Base-by-base conservation (phyloP, 2,329 filamentous ascomycete species). In the Diplodia sapinea region DNA sequence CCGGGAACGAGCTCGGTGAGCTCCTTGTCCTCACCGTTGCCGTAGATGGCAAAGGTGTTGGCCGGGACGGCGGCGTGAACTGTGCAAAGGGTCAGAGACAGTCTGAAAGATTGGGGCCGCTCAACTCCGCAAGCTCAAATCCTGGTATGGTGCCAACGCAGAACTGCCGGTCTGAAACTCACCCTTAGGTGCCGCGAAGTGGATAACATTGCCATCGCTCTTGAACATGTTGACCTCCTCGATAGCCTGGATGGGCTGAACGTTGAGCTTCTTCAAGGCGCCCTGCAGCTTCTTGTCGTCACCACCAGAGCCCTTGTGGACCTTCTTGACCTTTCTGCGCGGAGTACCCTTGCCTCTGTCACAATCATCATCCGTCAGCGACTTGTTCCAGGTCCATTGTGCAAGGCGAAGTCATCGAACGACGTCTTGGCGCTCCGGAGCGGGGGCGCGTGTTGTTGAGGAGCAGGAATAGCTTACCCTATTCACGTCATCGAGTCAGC, bases 181-280 rank as follows among this genome's bases (percentile, higher is more conserved):
- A 98, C 95, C 95, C 88, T 97, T 97, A 76, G 95, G 95, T 79
- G 92, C 92, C 77, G 93, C 91, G 82, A 99, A 99, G 89, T 99
- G 95, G 79, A 99, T 98, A 82, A 99, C 95, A 83, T 99, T 99
- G 83, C 95, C 95, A 81, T 99, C 95, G 81, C 92, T 91, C 91
- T 99, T 99, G 91, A 99, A 99, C 95, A 99, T 99, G 91, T 99
- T 99, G 82, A 99, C 95, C 87, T 99, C 95, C 89, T 99, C 95
- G 78, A 99, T 99, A 74, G 92, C 93, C 87, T 96, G 94, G 84
- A 99, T 98, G 78, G 95, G 95, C 89, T 99, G 95, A 69, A 96
- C 94, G 85, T 98, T 98, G 82, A 99, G 89, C 91, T 99, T 99
- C 92, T 99, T 99, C 74, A 99, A 88, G 71, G 93, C 86, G 71